Evolutionary conservation across 2,329 filamentous ascomycete species (phyloP).

Genomic region (Dothideomycetidae sp.): DNA sequence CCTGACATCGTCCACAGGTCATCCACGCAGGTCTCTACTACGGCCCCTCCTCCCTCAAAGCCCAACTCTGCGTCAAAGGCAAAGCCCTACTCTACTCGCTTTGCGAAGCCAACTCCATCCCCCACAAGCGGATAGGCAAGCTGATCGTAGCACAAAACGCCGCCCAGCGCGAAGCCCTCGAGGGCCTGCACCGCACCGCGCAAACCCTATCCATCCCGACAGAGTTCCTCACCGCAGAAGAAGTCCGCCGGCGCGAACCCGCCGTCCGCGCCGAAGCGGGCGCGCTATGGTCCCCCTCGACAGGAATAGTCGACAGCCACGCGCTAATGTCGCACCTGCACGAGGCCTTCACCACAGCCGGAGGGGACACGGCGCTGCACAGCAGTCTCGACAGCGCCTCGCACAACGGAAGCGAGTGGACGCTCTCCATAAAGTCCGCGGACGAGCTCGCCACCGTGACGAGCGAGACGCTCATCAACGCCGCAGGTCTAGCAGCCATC

Average conservation of each 20-base stretch:
- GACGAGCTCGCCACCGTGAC: constrained; percentile 44
- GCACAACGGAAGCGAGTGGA: constrained; percentile 49
- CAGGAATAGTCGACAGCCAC: constrained; percentile 84
- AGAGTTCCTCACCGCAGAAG: constrained; percentile 49
- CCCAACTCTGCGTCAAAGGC: constrained; percentile 65
- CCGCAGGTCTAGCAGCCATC: constrained; percentile 67
- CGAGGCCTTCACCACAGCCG: constrained; percentile 60
- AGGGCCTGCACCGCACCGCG: constrained; percentile 42
- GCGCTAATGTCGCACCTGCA: constrained; percentile 67
- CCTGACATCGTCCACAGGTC: constrained; percentile 38
- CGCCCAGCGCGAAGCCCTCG: constrained; percentile 49
- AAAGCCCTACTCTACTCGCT: constrained; percentile 64
- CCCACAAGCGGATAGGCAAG: constrained; percentile 65
- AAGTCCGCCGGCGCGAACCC: constrained; percentile 55
- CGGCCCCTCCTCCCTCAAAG: constrained; percentile 61
- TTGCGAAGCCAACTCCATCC: constrained; percentile 53
- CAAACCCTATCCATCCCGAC: constrained; percentile 50
- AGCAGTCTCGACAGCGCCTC: constrained; percentile 50
- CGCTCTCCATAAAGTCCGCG: constrained; percentile 37
- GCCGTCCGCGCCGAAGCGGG: constrained; percentile 57
- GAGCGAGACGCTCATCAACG: constrained; percentile 66
- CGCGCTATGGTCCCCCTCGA: constrained; percentile 69
- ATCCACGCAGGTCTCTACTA: constrained; percentile 96
- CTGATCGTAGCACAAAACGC: constrained; percentile 86
- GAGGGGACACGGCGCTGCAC: constrained; percentile 59